These are phyloP conservation scores for Zygotorulaspora sp. DNA, from an alignment of 805 yeast species.

Conservation along the genomic window DNA sequence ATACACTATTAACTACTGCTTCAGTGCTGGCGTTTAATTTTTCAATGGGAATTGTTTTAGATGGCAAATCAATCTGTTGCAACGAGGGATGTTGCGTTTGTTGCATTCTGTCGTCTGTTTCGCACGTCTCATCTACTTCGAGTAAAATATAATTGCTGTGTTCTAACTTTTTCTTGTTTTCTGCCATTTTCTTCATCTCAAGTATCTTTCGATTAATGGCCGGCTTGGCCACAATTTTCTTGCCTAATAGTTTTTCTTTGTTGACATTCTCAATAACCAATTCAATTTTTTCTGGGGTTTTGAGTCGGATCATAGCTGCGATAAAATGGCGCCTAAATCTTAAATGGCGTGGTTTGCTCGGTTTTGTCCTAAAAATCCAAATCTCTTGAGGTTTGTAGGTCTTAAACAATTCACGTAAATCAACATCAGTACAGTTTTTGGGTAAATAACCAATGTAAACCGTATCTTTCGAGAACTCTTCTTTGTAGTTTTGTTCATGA, in stretches of 20 bases:
- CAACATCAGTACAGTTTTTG: conserved; percentile 40
- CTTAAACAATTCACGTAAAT: conserved; percentile 42
- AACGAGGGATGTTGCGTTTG: background rate
- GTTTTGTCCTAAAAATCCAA: conserved; percentile 42
- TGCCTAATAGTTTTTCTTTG: conserved; percentile 38
- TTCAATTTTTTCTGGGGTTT: conserved; percentile 40
- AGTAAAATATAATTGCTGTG: background rate
- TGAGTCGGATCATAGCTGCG: conserved; percentile 50
- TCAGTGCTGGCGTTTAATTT: too few species aligned
- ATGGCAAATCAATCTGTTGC: too few species aligned
- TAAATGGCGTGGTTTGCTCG: conserved; percentile 23
- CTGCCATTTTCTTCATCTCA: conserved; percentile 41
- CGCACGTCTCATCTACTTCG: background rate
- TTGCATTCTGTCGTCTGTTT: background rate
- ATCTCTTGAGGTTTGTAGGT: conserved; percentile 46
- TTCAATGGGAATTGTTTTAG: too few species aligned
- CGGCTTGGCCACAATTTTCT: conserved; percentile 36
- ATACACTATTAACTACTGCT: too few species aligned
- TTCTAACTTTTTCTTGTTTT: conserved; percentile 11
- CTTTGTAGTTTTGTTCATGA: conserved; percentile 2
- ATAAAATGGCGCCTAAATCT: conserved; percentile 37
- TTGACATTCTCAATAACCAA: conserved; percentile 42
- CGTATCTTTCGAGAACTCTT: conserved; percentile 40
- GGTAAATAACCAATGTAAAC: conserved; percentile 43
- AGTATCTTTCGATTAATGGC: conserved; percentile 43